Percentiles rank a stretch among this genome's conserved stretches.
These are phyloP conservation scores for Breviolum minutum DNA, from an alignment of 73 alveolate genomes.

Conservation along the genomic window DNA sequence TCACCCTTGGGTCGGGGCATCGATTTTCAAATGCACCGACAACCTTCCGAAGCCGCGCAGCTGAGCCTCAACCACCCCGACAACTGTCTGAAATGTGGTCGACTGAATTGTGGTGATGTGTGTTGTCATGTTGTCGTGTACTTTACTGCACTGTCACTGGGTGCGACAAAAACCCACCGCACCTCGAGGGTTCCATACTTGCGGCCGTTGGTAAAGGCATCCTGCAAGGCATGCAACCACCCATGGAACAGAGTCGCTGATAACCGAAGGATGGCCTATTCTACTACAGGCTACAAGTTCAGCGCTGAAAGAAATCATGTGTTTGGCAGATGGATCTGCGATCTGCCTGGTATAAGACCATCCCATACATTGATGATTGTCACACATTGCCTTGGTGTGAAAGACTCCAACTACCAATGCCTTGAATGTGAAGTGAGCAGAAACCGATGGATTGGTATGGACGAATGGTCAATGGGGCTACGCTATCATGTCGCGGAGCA, in stretches of 20 bases:
- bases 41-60: slow-evolving; percentile 42
- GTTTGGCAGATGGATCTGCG: too few species aligned
- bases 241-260: too few species aligned
- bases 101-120: not conserved
- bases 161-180: not conserved
- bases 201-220: slow-evolving; percentile 6
- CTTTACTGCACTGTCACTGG: not conserved
- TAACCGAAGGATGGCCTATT: too few species aligned
- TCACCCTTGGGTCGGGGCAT: not conserved
- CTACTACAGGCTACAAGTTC: not conserved
- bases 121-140: not conserved
- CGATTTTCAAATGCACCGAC: slow-evolving; percentile 71
- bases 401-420: too few species aligned
- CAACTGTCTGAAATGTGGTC: not conserved
- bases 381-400: too few species aligned
- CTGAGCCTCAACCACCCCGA: slow-evolving; percentile 24
- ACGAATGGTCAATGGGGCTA: too few species aligned
- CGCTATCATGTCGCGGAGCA: too few species aligned
- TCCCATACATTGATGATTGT: too few species aligned
- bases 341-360: too few species aligned
- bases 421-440: too few species aligned
- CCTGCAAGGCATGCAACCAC: not conserved
- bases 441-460: too few species aligned
- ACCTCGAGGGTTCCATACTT: slow-evolving; percentile 48
- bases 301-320: not conserved